Base-by-base conservation (phyloP, 768 basidiomycete species). In the Tricholoma bakamatsutake region DNA sequence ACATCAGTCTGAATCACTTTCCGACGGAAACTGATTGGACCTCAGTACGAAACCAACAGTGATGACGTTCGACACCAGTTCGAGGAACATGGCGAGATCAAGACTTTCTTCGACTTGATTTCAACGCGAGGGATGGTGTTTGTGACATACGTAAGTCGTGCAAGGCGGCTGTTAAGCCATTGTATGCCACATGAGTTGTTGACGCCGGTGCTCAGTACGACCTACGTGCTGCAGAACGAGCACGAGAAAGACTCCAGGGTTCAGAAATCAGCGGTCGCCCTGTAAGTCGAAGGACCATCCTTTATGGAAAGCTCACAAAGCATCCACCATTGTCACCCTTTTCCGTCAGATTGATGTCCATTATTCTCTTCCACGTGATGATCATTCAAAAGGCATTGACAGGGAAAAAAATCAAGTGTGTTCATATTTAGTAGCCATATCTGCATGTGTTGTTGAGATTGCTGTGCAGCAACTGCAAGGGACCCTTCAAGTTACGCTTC, bases 101-200 rank as follows among this genome's bases (percentile, higher is more conserved):
- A 93, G 73, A 94, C 91, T 0, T 98, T 95, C 69, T 98, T 98
- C 71, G 97, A 99, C 71, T 76, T 98, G 17, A 90, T 98, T 59
- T 81, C 84, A 50, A 95, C 90, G 11, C 81, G 97, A 57, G 97
- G 97, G 15, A 97, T 99, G 91, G 89, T 98, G 12, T 99, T 99
- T 69, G 89, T 98, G 45, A 99, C 95, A 48, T 99, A 92, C 69
- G 96, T 98, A 74, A 82, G 96, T 83, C 48, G 9, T n/a, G 21
- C 42, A 9, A 43, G 15, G 42, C 42, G 15, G 42, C 42, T 5
- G 42, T 43, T 24, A 24, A 43, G 42, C 21, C 9, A 18, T 24
- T 48, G 30, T 48, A 15, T 33, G 40, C 48, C 13, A 28, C 31
- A 11, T 42, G 27, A 39, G 50, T 57, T 33, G 50, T 65, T 65